Percentiles rank a stretch among this genome's conserved stretches.
These are phyloP conservation scores for Francoa sonchifolia DNA, from an alignment of 441 rosid genomes.

Conservation along the genomic window DNA sequence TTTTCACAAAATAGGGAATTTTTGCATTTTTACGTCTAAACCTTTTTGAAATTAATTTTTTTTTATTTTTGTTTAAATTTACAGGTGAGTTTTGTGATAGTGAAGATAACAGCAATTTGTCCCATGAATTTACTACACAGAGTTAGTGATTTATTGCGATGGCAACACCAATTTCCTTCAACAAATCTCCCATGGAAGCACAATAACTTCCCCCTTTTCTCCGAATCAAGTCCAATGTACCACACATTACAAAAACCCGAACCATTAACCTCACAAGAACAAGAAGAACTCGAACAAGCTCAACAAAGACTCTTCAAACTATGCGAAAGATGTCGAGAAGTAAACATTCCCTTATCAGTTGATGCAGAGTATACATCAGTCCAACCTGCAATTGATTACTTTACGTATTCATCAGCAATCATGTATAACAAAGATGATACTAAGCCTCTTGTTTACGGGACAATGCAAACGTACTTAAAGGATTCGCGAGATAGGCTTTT, in stretches of 20 bases:
- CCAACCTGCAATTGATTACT: conserved; percentile 80
- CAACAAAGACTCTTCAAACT: conserved; percentile 34
- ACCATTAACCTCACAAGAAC: conserved; percentile 45
- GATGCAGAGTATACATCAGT: conserved; percentile 71
- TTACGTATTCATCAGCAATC: conserved; percentile 48
- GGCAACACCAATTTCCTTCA: conserved; percentile 57
- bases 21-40: too few species aligned
- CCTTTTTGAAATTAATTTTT: too few species aligned
- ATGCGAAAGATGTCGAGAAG: conserved; percentile 33
- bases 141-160: conserved; percentile 55
- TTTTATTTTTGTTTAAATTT: background rate
- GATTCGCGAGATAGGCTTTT: conserved; percentile 55
- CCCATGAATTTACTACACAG: conserved; percentile 36
- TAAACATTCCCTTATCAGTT: conserved; percentile 38
- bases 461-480: conserved; percentile 69
- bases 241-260: conserved; percentile 49
- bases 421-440: conserved; percentile 26
- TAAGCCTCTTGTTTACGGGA: conserved; percentile 43
- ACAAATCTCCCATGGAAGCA: conserved; percentile 62
- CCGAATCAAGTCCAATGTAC: conserved; percentile 53
- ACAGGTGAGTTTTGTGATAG: conserved; percentile 58
- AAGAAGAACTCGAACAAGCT: conserved; percentile 33
- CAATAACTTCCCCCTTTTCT: conserved; percentile 42
- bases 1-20: too few species aligned
- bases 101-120: conserved; percentile 62